Evolutionary conservation across 164 flowering plant species (phyloP).

Genomic region (Vitis amurensis): DNA sequence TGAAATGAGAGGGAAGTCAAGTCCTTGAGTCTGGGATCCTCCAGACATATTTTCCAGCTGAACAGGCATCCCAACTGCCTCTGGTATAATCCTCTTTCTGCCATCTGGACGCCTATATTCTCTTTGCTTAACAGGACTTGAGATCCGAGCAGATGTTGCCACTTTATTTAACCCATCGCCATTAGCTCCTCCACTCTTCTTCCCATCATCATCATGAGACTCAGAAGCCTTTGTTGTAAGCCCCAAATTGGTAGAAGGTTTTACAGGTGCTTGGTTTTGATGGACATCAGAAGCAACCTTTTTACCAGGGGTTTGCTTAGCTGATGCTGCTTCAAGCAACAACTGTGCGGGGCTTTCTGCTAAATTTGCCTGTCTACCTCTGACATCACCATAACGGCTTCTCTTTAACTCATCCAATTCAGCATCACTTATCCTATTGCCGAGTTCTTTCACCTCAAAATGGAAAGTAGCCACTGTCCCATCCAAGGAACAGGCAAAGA

Average conservation of each 20-base stretch:
- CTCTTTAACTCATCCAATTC: conserved; percentile 89
- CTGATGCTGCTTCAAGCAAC: conserved; percentile 90
- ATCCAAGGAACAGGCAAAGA: conserved; percentile 97
- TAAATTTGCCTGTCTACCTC: conserved; percentile 83
- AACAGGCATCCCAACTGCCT: conserved; percentile 81
- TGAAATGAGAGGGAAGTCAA: conserved; percentile 40
- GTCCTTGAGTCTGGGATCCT: conserved; percentile 34
- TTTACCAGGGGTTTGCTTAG: conserved; percentile 62
- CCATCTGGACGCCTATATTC: conserved; percentile 99
- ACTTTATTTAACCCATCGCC: conserved; percentile 55
- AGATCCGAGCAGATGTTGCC: conserved; percentile 38
- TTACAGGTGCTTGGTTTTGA: conserved; percentile 40
- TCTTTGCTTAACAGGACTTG: conserved; percentile 95
- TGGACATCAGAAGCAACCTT: conserved; percentile 44
- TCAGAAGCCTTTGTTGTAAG: conserved; percentile 36
- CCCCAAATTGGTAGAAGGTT: conserved; percentile 45
- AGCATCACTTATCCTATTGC: conserved; percentile 68
- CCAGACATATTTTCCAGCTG: conserved; percentile 54
- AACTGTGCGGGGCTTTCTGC: conserved; percentile 97
- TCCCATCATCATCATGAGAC: conserved; percentile 49
- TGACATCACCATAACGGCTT: conserved; percentile 92
- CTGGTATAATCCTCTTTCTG: conserved; percentile 95
- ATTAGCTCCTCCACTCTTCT: conserved; percentile 39
- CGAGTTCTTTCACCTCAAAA: conserved; percentile 90
- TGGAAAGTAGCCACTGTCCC: conserved; percentile 92